Evolutionary conservation across 2,329 filamentous ascomycete genomes (phyloP).

Genomic region (Cucurbitaria berberidis): DNA sequence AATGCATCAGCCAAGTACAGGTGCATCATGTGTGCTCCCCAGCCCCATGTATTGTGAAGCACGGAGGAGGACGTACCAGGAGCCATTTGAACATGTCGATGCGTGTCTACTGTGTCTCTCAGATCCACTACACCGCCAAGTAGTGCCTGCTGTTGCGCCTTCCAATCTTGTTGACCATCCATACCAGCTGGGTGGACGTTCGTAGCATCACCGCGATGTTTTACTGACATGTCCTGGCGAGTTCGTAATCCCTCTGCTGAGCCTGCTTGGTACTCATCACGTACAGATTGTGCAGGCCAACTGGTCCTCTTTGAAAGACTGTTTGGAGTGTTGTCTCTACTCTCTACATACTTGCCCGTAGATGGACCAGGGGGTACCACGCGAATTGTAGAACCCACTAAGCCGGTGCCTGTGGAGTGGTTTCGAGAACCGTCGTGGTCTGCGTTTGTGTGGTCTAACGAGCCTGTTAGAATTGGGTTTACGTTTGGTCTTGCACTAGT

Average conservation of each 20-base stretch:
- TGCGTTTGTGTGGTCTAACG: conserved; percentile 3
- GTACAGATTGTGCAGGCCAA: conserved; percentile 7
- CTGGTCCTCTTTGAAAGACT: conserved; percentile 6
- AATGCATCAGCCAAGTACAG: conserved; percentile 12
- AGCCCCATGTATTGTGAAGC: neutral
- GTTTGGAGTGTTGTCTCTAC: too few relatives aligned
- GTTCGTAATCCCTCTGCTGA: neutral
- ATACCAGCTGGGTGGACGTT: neutral
- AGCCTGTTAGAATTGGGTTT: neutral
- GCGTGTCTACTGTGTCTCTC: conserved; percentile 48
- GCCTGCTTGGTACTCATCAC: conserved; percentile 4
- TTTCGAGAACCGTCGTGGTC: neutral
- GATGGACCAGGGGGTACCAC: conserved; percentile 6
- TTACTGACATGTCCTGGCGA: neutral
- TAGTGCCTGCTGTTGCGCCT: conserved; percentile 6
- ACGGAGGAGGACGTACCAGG: conserved; percentile 41
- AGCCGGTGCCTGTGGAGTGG: neutral
- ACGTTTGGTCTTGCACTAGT: neutral
- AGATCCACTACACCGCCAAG: conserved; percentile 46
- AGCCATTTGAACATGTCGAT: conserved; percentile 46
- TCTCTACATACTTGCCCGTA: conserved; percentile 6
- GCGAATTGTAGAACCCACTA: conserved; percentile 6
- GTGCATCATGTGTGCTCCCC: neutral
- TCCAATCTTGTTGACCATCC: neutral
- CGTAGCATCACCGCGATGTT: neutral